These are phyloP conservation scores for Lipomyces yamadae DNA, from an alignment of 805 yeast species.

Conservation along the genomic window DNA sequence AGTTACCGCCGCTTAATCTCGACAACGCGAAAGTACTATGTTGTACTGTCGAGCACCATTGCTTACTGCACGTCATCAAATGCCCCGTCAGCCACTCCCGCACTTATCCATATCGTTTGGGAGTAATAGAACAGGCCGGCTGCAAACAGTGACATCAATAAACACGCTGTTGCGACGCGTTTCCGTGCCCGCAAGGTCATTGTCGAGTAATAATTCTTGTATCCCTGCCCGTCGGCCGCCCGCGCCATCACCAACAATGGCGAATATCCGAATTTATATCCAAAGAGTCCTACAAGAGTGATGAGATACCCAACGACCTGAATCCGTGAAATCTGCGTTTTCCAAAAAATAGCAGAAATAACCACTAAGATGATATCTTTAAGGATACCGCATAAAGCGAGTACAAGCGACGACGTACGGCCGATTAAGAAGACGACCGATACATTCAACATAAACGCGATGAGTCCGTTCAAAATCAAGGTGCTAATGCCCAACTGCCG, in stretches of 20 bases:
- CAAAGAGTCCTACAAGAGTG: conserved; percentile 39
- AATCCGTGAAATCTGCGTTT: conserved; percentile 36
- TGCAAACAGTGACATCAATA: conserved; percentile 12
- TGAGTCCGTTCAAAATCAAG: conserved; percentile 34
- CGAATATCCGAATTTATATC: conserved; percentile 38
- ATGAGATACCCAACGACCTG: conserved; percentile 39
- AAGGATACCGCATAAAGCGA: conserved; percentile 40
- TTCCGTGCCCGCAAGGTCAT: conserved; percentile 9
- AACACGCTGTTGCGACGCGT: conserved; percentile 18
- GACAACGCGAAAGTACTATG: background rate
- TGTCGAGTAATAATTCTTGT: conserved; percentile 18
- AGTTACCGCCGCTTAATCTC: background rate
- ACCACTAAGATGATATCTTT: conserved; percentile 40
- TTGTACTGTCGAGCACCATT: background rate
- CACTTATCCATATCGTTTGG: conserved; percentile 17
- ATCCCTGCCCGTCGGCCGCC: conserved; percentile 21
- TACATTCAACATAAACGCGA: conserved; percentile 39
- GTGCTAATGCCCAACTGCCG: conserved; percentile 25
- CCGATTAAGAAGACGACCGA: conserved; percentile 40
- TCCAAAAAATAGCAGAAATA: conserved; percentile 39
- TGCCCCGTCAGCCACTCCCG: conserved; percentile 27
- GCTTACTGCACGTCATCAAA: conserved; percentile 14
- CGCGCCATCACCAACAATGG: conserved; percentile 24
- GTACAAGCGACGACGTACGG: conserved; percentile 39
- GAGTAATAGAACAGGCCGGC: conserved; percentile 24